phyloP scores from a whole-genome alignment of 306 rosid species.

The Potentilla sterilis region DNA sequence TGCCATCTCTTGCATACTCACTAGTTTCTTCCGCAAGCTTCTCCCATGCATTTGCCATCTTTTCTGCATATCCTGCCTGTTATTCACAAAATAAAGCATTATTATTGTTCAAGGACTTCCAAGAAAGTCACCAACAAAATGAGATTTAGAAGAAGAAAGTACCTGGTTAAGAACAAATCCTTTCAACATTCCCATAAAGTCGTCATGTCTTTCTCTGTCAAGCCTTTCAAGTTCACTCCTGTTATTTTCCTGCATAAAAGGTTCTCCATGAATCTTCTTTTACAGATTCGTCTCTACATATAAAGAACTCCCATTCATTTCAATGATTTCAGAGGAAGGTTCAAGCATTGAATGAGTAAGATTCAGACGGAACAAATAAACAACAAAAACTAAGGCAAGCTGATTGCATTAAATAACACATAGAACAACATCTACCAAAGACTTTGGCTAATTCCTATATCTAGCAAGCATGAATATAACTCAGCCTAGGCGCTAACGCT shows the following conservation, averaged over 20 bases:
- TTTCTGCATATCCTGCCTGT: slow-evolving; percentile 87
- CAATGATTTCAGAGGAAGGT: neutral
- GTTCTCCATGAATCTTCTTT: slow-evolving; percentile 5
- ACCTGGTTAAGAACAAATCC: slow-evolving; percentile 66
- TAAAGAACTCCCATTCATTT: neutral
- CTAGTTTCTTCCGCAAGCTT: slow-evolving; percentile 72
- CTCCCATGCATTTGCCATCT: slow-evolving; percentile 83
- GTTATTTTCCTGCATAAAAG: slow-evolving; percentile 70
- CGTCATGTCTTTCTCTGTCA: slow-evolving; percentile 68
- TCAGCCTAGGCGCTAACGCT: too few species aligned
- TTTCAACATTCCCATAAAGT: slow-evolving; percentile 74
- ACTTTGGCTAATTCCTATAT: neutral
- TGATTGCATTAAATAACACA: slow-evolving; percentile 5
- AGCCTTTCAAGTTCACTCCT: slow-evolving; percentile 82
- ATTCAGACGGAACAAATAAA: neutral
- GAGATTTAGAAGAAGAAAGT: neutral
- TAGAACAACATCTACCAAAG: neutral
- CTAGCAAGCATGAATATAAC: neutral
- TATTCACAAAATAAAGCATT: neutral
- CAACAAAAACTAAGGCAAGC: neutral
- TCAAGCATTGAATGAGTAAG: neutral
- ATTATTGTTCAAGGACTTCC: neutral
- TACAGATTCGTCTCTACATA: neutral
- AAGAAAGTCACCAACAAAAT: neutral
- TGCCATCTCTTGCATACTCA: slow-evolving; percentile 46